Base-by-base conservation (phyloP, 306 rosid species). In the Astragalus glycyphyllos region DNA sequence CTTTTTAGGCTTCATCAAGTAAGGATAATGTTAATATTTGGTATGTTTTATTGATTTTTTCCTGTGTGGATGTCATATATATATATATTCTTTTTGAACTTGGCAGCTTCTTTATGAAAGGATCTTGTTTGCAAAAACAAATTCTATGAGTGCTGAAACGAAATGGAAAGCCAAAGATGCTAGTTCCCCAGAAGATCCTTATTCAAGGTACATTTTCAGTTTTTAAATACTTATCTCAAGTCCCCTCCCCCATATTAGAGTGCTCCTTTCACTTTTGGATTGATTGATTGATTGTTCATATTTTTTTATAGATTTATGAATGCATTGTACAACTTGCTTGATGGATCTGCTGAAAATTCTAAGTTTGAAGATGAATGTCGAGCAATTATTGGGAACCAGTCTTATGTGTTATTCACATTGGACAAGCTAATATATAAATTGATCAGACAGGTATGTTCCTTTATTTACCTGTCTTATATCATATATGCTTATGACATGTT, bases 351-450 rank as follows among this genome's bases (percentile, higher is more conserved):
- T 12, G 99, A 95, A 69, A 95, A 91, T 82, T 82, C 90, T 12
- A 91, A 91, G 77, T 95, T 91, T 81, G 99, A 95, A 88, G 99
- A 95, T 69, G 99, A 95, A 72, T 95, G 99, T 74, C 96, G 97
- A 76, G 88, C 99, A 23, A 85, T 87, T 60, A 77, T 89, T 40
- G 99, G 99, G 60, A 95, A 92, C 68, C 97, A 95, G 60, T 95
- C 99, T 2, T 95, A 95, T 65, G 84, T 95, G 68, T 69, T 95
- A 64, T 95, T 95, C 84, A 95, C 99, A 48, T 79, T 95, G 86
- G 99, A 91, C 86, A 95, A 91, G 80, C 72, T 95, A 76, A 89
- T 95, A 44, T 95, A 86, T 86, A 95, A 89, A 86, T 81, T 95
- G 45, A 88, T 95, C 68, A 91, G 92, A 86, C 99, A 91, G 90